Percentiles rank a stretch among this genome's conserved stretches.
phyloP scores from a whole-genome alignment of 192 early-diverging fungal genomes.

The Gryganskiella cystojenkinii region DNA sequence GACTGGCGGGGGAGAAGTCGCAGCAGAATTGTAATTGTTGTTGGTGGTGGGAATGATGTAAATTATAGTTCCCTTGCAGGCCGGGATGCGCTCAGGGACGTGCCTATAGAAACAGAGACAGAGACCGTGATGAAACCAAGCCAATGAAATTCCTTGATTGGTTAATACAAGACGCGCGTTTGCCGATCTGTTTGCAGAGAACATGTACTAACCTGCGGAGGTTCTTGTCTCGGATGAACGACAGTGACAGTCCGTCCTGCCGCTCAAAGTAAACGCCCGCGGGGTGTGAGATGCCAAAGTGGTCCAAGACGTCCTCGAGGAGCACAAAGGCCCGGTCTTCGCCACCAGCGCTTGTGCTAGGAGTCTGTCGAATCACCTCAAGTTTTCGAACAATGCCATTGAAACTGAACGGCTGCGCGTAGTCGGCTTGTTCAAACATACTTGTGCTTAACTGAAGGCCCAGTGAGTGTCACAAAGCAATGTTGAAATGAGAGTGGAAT shows the following conservation, averaged over 20 bases:
- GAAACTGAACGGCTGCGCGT: constrained; percentile 14
- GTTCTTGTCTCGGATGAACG: constrained; percentile 10
- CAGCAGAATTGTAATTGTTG: neutral
- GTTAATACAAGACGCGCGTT: neutral
- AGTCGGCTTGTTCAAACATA: constrained; percentile 12
- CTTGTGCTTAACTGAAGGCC: neutral
- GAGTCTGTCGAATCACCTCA: constrained; percentile 6
- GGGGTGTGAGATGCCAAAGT: constrained; percentile 1
- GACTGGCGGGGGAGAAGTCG: neutral
- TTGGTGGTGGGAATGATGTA: constrained; percentile 21
- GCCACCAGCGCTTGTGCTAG: neutral
- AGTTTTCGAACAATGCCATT: constrained; percentile 13
- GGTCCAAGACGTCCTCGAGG: constrained; percentile 14
- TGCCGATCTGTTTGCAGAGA: too few relatives aligned
- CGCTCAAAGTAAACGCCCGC: neutral
- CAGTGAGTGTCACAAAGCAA: too few relatives aligned
- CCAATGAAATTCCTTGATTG: neutral
- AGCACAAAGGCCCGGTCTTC: constrained; percentile 16
- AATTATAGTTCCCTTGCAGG: constrained; percentile 9
- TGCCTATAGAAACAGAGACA: neutral
- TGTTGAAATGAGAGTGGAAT: too few relatives aligned
- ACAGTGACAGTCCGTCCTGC: constrained; percentile 11
- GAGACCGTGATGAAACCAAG: neutral
- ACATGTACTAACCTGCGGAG: constrained; percentile 5
- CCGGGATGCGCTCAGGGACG: constrained; percentile 22